Evolutionary conservation across 176 grass and related monocot species (phyloP).

Genomic region (Typha latifolia): DNA sequence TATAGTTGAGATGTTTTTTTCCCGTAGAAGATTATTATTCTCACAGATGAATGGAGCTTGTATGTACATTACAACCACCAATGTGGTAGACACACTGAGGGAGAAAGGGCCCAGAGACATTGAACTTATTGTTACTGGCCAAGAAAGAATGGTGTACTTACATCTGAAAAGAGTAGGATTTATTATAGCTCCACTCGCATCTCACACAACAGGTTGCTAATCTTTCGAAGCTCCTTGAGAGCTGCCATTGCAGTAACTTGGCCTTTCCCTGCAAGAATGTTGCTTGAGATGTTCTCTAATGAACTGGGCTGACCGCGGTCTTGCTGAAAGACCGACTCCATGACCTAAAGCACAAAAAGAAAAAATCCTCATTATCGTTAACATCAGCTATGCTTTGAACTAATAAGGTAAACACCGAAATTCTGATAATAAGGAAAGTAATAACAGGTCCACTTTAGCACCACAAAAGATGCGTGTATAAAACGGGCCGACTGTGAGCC

Average conservation of each 20-base stretch:
- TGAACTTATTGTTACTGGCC: no score
- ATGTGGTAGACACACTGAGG: no score
- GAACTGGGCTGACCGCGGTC: conserved; percentile 43
- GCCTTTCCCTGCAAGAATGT: conserved; percentile 66
- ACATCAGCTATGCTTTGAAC: not conserved
- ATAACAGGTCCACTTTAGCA: no score
- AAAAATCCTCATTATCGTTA: not conserved
- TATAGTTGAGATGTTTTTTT: no score
- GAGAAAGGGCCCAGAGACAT: no score
- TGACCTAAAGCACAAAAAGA: conserved; percentile 34
- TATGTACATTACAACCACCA: no score
- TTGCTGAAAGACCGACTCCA: conserved; percentile 83
- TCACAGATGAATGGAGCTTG: no score
- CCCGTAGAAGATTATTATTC: no score
- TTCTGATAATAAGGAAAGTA: no score
- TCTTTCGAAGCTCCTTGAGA: conserved; percentile 81
- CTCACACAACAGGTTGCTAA: conserved; percentile 56
- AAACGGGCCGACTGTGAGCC: no score
- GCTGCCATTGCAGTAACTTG: conserved; percentile 63
- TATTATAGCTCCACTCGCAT: not conserved
- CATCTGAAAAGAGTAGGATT: not conserved
- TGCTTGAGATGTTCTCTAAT: conserved; percentile 53
- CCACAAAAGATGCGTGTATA: no score
- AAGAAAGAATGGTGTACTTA: not conserved
- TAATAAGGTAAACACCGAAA: no score